Conservation (phyloP, 345 rosid species). For the Limnanthes douglasii region DNA sequence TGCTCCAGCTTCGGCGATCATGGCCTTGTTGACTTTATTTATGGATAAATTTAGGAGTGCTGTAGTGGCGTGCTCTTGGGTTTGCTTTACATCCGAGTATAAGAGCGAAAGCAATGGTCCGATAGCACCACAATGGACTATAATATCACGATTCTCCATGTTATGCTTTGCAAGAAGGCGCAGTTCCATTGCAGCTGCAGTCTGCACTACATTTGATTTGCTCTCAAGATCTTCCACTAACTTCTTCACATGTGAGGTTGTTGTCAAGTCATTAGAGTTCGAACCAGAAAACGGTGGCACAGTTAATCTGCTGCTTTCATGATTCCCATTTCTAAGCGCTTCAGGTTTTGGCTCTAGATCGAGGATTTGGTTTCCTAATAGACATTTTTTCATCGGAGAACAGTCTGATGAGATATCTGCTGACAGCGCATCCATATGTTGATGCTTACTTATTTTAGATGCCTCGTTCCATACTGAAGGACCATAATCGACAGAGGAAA, state of each 20-base stretch:
- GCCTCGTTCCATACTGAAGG: slow-evolving; percentile 27
- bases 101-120: slow-evolving; percentile 49
- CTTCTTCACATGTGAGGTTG: slow-evolving; percentile 28
- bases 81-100: slow-evolving; percentile 42
- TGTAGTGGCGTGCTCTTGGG: slow-evolving; percentile 87
- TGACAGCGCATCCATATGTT: slow-evolving; percentile 11
- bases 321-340: slow-evolving; percentile 16
- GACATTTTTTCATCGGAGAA: slow-evolving; percentile 11
- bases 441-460: slow-evolving; percentile 15
- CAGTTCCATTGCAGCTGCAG: slow-evolving; percentile 68
- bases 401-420: slow-evolving; percentile 17
- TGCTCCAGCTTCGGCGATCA: slow-evolving; percentile 61
- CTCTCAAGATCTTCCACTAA: slow-evolving; percentile 54
- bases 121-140: slow-evolving; percentile 59
- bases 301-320: slow-evolving; percentile 8
- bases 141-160: slow-evolving; percentile 50
- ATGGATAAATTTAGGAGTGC: slow-evolving; percentile 84
- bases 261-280: slow-evolving; percentile 27
- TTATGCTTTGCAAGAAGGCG: slow-evolving; percentile 63
- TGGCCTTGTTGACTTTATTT: slow-evolving; percentile 54
- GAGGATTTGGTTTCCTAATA: slow-evolving; percentile 17
- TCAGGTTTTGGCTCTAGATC: slow-evolving; percentile 28
- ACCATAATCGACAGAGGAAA: slow-evolving; percentile 48
- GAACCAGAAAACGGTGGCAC: slow-evolving; percentile 18
- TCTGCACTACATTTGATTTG: slow-evolving; percentile 34